Base-by-base conservation (phyloP, 2,329 filamentous ascomycete genomes). In the Colletotrichum orbiculare region DNA sequence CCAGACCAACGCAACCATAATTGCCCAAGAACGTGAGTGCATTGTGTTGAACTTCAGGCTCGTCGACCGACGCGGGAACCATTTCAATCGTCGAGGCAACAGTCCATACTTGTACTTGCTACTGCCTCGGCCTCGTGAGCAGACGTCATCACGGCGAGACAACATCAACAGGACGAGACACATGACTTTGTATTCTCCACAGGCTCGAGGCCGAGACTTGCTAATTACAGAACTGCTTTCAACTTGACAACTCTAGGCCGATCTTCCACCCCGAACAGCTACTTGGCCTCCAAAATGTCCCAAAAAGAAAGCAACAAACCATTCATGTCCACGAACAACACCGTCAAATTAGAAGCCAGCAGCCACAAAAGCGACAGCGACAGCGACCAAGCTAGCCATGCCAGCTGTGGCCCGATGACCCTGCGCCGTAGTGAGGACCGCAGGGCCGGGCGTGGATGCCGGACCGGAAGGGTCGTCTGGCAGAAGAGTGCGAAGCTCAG, bases 201-300 rank as follows among this genome's bases (percentile, higher is more conserved):
- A 60, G 49, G 45, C 54, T 64, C 34, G 37, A 25, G 25, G 25
- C 25, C 25, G 25, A 25, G 25, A 25, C 58, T 62, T 56, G 47
- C 52, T 25, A 25, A 25, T 25, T 25, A 25, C 25, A 25, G 25
- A 57, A 56, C 25, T 39, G 53, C 37, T 62, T 33, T 42, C 17
- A 57, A 38, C 47, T 53, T 53, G 11, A 37, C 33, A 33, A 34
- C 6, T 49, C 9, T 15, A 47, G 42, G 41, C 37, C 42, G 52
- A 9, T 10, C 43, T 3, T 25, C 11, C 42, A 43, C 11, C n/a
- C 25, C 43, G 12, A 33, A 6, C 35, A 35, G 15, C 3, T 54
- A 43, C n/a, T 35, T 11, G 42, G 45, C 58, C 59, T 43, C 63
- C 58, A 66, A 66, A 63, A 57, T 66, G 13, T 49, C 35, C 53